Base-by-base conservation (phyloP, 495 filamentous ascomycete genomes). In the Xanthoparmelia taractica region DNA sequence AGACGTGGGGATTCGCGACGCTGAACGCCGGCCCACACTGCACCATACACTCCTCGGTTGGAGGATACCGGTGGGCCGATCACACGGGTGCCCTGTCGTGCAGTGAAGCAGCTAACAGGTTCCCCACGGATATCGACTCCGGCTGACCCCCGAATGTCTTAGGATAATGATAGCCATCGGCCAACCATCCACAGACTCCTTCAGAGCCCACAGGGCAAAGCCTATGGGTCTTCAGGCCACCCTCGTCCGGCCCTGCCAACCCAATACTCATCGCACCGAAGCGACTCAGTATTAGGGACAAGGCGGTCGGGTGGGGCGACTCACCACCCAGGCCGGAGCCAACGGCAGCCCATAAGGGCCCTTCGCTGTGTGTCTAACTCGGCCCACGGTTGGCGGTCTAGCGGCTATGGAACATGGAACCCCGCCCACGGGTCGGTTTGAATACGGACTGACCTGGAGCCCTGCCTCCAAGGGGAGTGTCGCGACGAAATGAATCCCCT, bases 101-200 rank as follows among this genome's bases (percentile, higher is more conserved):
- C 25, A 47, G 23, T 31, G 25, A 57, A 57, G 43, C 47, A 29
- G 10, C 47, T 7, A 29, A 25, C 47, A 25, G 11, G 25, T 15
- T 18, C 23, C 2, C 64, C 66, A 69, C 74, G 76, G 75, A 55
- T 76, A 73, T 71, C 63, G 63, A 65, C 64, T 64, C 63, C 62
- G 67, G 64, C 65, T 64, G 76, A 66, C 75, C 77, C 74, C 76
- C 80, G 47, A 71, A 52, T 75, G 73, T 73, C 73, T 78, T 66
- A 59, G 59, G 55, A 70, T 61, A 77, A 67, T 63, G 63, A 11
- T 81, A 68, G 74, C 77, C 73, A 78, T 59, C 67, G 73, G 77
- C 75, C 77, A 83, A 68, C 58, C 67, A 76, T 77, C 78, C 77
- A 83, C 78, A 81, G 73, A 82, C 74, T 74, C 77, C 78, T 74